Evolutionary conservation across 495 filamentous ascomycete species (phyloP), one percentile per base, ranked within the genome.

Genomic region (Tetracladium setigerum): DNA sequence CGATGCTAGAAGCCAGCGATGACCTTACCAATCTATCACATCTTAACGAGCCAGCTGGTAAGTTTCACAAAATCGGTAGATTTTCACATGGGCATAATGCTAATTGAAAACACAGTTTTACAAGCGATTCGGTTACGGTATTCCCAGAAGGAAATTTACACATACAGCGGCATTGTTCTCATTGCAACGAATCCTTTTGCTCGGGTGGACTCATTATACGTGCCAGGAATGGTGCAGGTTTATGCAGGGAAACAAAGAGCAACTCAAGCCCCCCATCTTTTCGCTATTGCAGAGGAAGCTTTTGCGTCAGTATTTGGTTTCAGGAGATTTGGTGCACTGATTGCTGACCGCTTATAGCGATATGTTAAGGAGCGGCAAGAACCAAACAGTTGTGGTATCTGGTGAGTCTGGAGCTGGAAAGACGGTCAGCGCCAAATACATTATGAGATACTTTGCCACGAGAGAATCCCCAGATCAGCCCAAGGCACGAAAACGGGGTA

Each of bases 151-250:
- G 92, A 99, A 60, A 99, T 99, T 58, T 99, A 99, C 75, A 99
- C 92, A 61, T 99, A 99, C 71, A 94, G 87, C 66, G 92, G 92
- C 57, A 99, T 99, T 61, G 92, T 99, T 46, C 70, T 99, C 55
- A 99, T 99, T 66, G 92, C 92, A 44, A 96, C 92, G 38, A 99
- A 99, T 70, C 92, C 92, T 8, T 99, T 99, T 57, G 92, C 95
- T 38, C 76, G 92, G 40, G 95, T 99, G 52, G 92, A 99, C 61
- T 97, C 92, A 27, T 79, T 99, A 51, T 99, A 99, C 68, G 92
- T 97, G 37, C 92, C 92, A 15, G 94, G 94, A 36, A 97, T 99
- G 89, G 90, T 99, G 8, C 92, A 99, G 66, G 89, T 95, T 14
- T 99, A 99, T 69, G 92, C 92, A 43, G 92, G 92, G 51, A 99